These are phyloP conservation scores for Lotus japonicus DNA, from an alignment of 306 rosid genomes.

Conservation along the genomic window DNA sequence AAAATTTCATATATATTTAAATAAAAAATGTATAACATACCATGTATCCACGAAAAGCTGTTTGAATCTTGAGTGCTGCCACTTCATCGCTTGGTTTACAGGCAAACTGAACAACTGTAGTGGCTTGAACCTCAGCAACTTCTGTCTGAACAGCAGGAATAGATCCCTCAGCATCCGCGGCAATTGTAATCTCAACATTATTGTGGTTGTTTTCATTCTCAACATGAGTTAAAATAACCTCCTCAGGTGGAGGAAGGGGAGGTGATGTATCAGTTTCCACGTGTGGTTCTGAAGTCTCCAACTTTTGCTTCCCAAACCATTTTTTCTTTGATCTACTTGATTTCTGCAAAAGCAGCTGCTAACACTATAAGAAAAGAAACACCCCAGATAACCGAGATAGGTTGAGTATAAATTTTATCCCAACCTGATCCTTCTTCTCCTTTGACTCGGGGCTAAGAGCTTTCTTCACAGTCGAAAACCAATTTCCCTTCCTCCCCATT, in stretches of 20 bases:
- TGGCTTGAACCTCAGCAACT: slow-evolving; percentile 27
- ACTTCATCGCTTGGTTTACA: slow-evolving; percentile 56
- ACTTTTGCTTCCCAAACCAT: slow-evolving; percentile 89
- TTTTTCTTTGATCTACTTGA: slow-evolving; percentile 73
- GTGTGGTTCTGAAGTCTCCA: slow-evolving; percentile 33
- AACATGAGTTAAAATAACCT: slow-evolving; percentile 36
- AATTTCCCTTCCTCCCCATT: slow-evolving; percentile 92
- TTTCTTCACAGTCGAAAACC: slow-evolving; percentile 92
- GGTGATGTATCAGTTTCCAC: slow-evolving; percentile 42
- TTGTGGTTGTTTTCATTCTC: slow-evolving; percentile 44
- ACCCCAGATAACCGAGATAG: neutral
- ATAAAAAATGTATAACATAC: slow-evolving; percentile 33
- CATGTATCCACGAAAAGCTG: slow-evolving; percentile 84
- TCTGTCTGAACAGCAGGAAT: slow-evolving; percentile 31
- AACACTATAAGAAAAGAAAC: slow-evolving; percentile 22
- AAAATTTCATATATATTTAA: neutral
- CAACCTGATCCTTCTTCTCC: slow-evolving; percentile 67
- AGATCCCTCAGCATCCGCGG: slow-evolving; percentile 27
- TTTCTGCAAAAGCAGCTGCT: slow-evolving; percentile 31
- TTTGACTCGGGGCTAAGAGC: slow-evolving; percentile 91
- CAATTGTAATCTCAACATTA: slow-evolving; percentile 27
- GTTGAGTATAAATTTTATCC: slow-evolving; percentile 1
- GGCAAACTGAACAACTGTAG: slow-evolving; percentile 28
- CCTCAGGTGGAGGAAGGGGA: slow-evolving; percentile 54
- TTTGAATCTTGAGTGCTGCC: slow-evolving; percentile 80